Evolutionary conservation across 2,329 filamentous ascomycete genomes (phyloP), one percentile per base, ranked within the genome.

Genomic region (Aspergillus udagawae): DNA sequence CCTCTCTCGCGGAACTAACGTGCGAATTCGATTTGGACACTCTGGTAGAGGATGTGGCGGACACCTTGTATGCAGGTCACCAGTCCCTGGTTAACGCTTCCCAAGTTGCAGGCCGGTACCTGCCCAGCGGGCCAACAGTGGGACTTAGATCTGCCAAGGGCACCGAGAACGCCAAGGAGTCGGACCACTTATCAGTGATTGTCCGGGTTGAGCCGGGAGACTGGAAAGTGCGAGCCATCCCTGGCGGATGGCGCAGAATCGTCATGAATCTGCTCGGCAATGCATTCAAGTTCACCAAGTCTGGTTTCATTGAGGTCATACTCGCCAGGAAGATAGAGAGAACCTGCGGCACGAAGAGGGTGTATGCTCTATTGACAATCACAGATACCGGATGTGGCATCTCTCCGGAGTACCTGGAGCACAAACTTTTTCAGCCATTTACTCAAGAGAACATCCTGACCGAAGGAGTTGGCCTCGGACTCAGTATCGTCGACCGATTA

Each of bases 341-440:
- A 23, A 28, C 49, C n/a, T 54, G 52, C 7, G 48, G 60, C 2
- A 51, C 60, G 0, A 63, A 63, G 14, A 49, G 53, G 0, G 52
- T 61, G 1, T 32, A 65, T 20, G 67, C 68, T 1, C 63, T 70
- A 29, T 62, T 82, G 0, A 79, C 75, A 0, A 79, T 90, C 1
- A 75, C 74, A 0, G 87, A 90, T 59, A 86, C 86, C 0, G 87
- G 87, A 1, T 78, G 78, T 25, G 87, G 87, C 0, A 90, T 90
- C 21, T 77, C 79, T 0, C 71, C 79, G 0, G 81, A 86, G 1
- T 90, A 83, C 61, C 73, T 88, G 1, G 74, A 78, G 27, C 78
- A 83, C 17, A 78, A 79, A 6, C 69, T 88, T 0, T 89, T 86
- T 64, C 80, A 79, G 0, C 83, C 86, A 0, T 89, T 89, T 59